phyloP scores from a whole-genome alignment of 441 rosid species.

The Eruca vesicaria region DNA sequence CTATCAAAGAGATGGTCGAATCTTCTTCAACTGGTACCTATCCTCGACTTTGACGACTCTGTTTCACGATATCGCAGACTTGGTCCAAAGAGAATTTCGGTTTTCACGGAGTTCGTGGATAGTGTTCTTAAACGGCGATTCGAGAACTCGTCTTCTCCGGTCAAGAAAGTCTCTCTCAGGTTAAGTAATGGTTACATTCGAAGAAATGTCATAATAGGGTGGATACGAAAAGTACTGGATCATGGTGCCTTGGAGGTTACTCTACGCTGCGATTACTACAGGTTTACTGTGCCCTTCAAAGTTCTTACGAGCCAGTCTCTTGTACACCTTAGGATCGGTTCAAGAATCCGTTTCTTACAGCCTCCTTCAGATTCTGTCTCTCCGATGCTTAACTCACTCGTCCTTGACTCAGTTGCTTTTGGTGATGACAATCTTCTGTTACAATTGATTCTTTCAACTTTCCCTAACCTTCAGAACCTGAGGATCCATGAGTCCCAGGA shows the following conservation, averaged over 20 bases:
- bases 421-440: background rate
- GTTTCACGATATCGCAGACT: background rate
- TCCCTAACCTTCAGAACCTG: conserved; percentile 18
- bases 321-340: conserved; percentile 13
- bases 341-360: background rate
- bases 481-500: background rate
- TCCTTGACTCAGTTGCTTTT: conserved; percentile 20
- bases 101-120: conserved; percentile 17
- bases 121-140: conserved; percentile 2
- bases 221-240: background rate
- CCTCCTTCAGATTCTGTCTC: background rate
- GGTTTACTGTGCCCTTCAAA: background rate
- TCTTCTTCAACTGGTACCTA: conserved; percentile 1
- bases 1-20: conserved; percentile 23
- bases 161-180: conserved; percentile 5
- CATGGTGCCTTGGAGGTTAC: conserved; percentile 16
- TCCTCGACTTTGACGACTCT: conserved; percentile 17
- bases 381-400: conserved; percentile 2
- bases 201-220: background rate
- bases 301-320: conserved; percentile 2
- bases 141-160: background rate
- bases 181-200: background rate
- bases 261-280: background rate
- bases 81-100: background rate
- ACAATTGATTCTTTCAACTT: background rate